Evolutionary conservation across 106 monocot species (phyloP).

Genomic region (Iris macrosiphon): DNA sequence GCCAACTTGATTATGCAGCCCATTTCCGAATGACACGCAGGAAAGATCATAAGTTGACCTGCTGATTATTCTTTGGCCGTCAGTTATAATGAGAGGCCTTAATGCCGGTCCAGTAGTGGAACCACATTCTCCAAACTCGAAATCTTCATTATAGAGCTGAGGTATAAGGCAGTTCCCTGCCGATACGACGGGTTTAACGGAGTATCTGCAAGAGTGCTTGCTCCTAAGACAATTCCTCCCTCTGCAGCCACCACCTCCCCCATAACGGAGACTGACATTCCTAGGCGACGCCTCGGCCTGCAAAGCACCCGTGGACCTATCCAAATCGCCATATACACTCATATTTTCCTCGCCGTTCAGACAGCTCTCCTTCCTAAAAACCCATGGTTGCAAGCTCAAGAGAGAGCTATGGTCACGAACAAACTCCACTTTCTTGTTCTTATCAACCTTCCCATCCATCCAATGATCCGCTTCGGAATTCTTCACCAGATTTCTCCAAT

Average conservation of each 20-base stretch:
- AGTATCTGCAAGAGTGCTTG: constrained; percentile 12
- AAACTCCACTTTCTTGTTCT: too few relatives aligned
- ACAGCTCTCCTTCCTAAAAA: constrained; percentile 25
- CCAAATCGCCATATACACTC: constrained; percentile 1
- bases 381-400: constrained; percentile 63
- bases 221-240: background rate
- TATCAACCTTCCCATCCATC: too few relatives aligned
- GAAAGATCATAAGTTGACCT: constrained; percentile 8
- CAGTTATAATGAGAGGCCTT: constrained; percentile 21
- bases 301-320: background rate
- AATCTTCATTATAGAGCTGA: constrained; percentile 18
- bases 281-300: constrained; percentile 13
- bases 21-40: background rate
- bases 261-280: constrained; percentile 18
- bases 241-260: constrained; percentile 11
- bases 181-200: constrained; percentile 18
- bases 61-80: constrained; percentile 23
- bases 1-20: constrained; percentile 5
- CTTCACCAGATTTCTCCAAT: too few relatives aligned
- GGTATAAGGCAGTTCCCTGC: constrained; percentile 26
- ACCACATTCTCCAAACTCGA: constrained; percentile 30
- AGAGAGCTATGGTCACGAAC: constrained; percentile 27
- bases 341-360: constrained; percentile 6
- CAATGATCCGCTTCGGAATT: too few relatives aligned
- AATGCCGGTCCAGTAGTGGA: constrained; percentile 1